Evolutionary conservation across 2,329 filamentous ascomycete species (phyloP).

Genomic region (Blastomyces gilchristii): DNA sequence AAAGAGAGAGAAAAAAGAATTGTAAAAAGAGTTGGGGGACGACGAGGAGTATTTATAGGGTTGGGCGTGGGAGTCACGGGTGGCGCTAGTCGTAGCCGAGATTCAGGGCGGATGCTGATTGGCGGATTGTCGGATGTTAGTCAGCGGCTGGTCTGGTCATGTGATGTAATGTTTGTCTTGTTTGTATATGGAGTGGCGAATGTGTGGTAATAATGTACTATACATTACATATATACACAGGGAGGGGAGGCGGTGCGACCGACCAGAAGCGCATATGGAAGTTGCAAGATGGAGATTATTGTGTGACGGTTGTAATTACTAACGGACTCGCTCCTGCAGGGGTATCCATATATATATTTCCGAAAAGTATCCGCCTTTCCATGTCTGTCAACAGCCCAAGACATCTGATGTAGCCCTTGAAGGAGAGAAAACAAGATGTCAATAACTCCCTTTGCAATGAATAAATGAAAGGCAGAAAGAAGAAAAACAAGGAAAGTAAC

Average conservation of each 20-base stretch:
- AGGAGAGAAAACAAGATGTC: no score
- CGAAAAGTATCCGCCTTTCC: no score
- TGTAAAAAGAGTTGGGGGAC: slow-evolving; percentile 4
- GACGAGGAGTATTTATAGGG: slow-evolving; percentile 15
- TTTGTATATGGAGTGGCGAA: no score
- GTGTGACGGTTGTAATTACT: no score
- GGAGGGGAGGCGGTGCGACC: no score
- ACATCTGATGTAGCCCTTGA: no score
- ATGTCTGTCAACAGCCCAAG: no score
- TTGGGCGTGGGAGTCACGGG: neutral
- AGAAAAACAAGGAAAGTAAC: neutral
- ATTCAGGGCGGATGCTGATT: neutral
- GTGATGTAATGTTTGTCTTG: neutral
- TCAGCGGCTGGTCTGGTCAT: neutral
- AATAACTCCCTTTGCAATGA: neutral
- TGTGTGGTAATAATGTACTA: no score
- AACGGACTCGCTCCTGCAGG: no score
- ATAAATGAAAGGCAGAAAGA: neutral
- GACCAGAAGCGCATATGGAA: neutral
- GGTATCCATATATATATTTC: neutral
- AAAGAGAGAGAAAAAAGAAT: slow-evolving; percentile 26
- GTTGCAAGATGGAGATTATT: neutral
- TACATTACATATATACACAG: no score
- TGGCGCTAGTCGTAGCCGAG: slow-evolving; percentile 13
- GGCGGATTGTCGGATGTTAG: neutral